A percentile compares a stretch with the other conserved stretches of the same genome.
Evolutionary conservation across 2,329 filamentous ascomycete genomes (phyloP).

Genomic region (Akanthomyces uredinophilus): DNA sequence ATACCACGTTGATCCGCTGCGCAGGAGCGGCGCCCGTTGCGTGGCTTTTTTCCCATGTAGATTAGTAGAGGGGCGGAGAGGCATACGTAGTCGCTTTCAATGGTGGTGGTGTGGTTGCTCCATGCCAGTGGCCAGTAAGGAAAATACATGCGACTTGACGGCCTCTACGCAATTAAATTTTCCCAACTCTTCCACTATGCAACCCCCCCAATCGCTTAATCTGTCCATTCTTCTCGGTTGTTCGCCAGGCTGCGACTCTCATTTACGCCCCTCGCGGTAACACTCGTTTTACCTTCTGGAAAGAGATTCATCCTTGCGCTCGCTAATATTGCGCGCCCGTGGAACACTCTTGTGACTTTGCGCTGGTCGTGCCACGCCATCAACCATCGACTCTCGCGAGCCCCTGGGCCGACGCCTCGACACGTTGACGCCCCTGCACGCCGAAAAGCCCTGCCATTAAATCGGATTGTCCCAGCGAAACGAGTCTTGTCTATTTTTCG

Average conservation of each 20-base stretch:
- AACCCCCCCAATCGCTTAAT: background rate
- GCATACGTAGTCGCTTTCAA: background rate
- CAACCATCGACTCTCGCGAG: background rate
- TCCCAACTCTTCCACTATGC: background rate
- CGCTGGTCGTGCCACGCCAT: conserved; percentile 7
- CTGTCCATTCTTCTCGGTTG: background rate
- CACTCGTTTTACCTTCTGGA: conserved; percentile 5
- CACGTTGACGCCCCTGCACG: background rate
- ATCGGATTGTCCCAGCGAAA: background rate
- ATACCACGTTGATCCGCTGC: conserved; percentile 4
- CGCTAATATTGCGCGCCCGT: conserved; percentile 1
- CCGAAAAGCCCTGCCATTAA: background rate
- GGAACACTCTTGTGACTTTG: background rate
- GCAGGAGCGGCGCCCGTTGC: background rate
- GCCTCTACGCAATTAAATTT: background rate
- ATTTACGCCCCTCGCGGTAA: conserved; percentile 16
- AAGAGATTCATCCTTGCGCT: conserved; percentile 8
- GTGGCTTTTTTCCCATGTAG: background rate
- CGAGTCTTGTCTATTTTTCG: background rate
- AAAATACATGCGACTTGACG: background rate
- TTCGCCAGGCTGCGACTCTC: conserved; percentile 10
- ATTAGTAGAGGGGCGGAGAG: background rate
- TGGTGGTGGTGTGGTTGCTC: background rate
- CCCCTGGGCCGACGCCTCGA: background rate
- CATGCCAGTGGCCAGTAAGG: background rate